phyloP scores from a whole-genome alignment of 2,329 filamentous ascomycete species.

The Tolypocladium paradoxum region DNA sequence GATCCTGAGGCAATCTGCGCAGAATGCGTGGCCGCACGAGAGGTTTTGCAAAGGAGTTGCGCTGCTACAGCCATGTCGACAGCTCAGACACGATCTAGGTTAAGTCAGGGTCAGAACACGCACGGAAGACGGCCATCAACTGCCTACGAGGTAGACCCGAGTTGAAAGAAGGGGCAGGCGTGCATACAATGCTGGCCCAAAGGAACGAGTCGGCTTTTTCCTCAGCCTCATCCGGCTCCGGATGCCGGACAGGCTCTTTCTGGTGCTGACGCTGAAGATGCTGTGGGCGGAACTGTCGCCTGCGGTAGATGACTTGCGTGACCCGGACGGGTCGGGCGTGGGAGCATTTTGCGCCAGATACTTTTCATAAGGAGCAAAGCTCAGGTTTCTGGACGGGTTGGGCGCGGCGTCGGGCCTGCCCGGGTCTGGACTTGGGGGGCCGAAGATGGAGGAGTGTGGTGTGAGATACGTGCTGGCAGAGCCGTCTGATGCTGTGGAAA shows the following conservation, averaged over 20 bases:
- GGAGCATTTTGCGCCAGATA: slow-evolving; percentile 35
- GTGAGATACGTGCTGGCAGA: slow-evolving; percentile 31
- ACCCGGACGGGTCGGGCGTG: slow-evolving; percentile 28
- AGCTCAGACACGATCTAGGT: slow-evolving; percentile 44
- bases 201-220: slow-evolving; percentile 23
- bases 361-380: slow-evolving; percentile 40
- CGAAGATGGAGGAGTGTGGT: slow-evolving; percentile 30
- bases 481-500: slow-evolving; percentile 31
- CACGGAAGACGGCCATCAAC: too few relatives aligned
- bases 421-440: slow-evolving; percentile 10
- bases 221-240: slow-evolving; percentile 30
- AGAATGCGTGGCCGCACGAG: slow-evolving; percentile 49
- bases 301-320: slow-evolving; percentile 14
- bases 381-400: slow-evolving; percentile 26
- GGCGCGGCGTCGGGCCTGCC: slow-evolving; percentile 4
- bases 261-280: slow-evolving; percentile 33
- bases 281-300: slow-evolving; percentile 24
- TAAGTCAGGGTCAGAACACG: not conserved
- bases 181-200: slow-evolving; percentile 21
- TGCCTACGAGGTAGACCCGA: not conserved
- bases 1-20: slow-evolving; percentile 39
- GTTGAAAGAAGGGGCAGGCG: not conserved
- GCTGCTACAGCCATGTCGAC: slow-evolving; percentile 40
- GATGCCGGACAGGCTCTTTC: slow-evolving; percentile 33
- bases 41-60: slow-evolving; percentile 35